Evolutionary conservation across 2,329 filamentous ascomycete species (phyloP).

Genomic region (Stagonosporopsis vannaccii): DNA sequence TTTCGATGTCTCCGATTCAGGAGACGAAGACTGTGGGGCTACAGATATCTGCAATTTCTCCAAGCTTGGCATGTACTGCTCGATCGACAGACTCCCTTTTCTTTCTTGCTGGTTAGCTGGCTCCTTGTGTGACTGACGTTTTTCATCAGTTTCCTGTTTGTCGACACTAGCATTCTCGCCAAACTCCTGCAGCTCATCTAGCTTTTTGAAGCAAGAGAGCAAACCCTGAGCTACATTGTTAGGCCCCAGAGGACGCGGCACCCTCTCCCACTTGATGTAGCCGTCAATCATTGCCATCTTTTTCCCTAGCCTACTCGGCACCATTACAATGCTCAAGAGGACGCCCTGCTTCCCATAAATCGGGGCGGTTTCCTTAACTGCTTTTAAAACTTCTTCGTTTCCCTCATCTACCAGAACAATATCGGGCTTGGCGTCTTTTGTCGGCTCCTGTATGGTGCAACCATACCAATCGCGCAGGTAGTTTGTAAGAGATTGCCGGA

Average conservation of each 20-base stretch:
- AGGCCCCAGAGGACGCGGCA: constrained; percentile 17
- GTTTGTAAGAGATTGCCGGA: constrained; percentile 5
- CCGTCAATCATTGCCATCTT: constrained; percentile 11
- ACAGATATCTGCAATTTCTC: constrained; percentile 1
- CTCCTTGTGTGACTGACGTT: background rate
- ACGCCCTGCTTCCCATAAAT: constrained; percentile 18
- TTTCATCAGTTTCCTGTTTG: background rate
- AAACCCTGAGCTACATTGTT: constrained; percentile 10
- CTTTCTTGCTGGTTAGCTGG: background rate
- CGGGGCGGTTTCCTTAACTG: constrained; percentile 7
- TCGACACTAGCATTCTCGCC: constrained; percentile 1
- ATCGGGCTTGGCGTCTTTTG: constrained; percentile 13
- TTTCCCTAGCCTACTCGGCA: constrained; percentile 10
- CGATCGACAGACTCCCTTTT: background rate
- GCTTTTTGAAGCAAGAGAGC: constrained; percentile 6
- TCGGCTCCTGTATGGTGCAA: constrained; percentile 11
- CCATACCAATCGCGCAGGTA: constrained; percentile 20
- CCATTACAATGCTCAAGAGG: constrained; percentile 19
- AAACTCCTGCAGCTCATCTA: constrained; percentile 7
- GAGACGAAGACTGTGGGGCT: background rate
- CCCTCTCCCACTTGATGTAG: constrained; percentile 16
- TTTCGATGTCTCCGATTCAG: background rate
- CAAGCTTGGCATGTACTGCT: background rate
- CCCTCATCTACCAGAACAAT: constrained; percentile 24
- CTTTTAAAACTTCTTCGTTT: constrained; percentile 7